Evolutionary conservation across 2,329 filamentous ascomycete species (phyloP), one percentile per base, ranked within the genome.

Genomic region (Orbilia ellipsospora): DNA sequence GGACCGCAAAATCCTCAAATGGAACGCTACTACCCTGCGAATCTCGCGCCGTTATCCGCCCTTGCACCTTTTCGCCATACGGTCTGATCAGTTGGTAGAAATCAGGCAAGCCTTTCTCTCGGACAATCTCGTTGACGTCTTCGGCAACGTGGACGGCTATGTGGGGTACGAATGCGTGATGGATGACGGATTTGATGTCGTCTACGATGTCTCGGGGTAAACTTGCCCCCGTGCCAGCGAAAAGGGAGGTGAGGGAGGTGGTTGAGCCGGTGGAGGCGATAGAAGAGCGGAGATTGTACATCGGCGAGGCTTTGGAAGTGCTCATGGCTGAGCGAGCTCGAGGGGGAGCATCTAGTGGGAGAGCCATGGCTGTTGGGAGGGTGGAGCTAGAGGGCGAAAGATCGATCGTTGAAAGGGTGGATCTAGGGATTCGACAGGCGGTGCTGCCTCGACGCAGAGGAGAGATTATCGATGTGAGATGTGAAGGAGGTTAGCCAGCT

Each of bases 1-100:
- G 90, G 70, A 99, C 87, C 0, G 92, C 90, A 82, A 93, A 99
- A 81, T 98, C 93, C 66, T 97, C 94, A 84, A 91, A 94, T 45
- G 88, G 88, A 80, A 89, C 89, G 81, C 93, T 94, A 51, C 90
- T 88, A 7, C 95, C 94, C 78, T 92, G 89, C 81, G 94, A 97
- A 83, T 99, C 95, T 79, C 95, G 86, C 66, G 98, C 90, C 2
- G 92, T 92, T 61, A 99, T 90, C 80, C 95, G 96, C 31, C 95
- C 95, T 59, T 90, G 88, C 0, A 98, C 87, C 15, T 87, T 88
- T 83, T 99, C 95, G 31, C 95, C 95, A 83, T 96, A 99, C 0
- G 95, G 94, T 60, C 94, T 87, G 67, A 99, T 84, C 23, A 99
- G 84, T 82, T 96, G 92, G 85, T 93, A 90, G 57, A 99, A 85